phyloP scores from a whole-genome alignment of 2,329 filamentous ascomycete genomes.

The Scorias spongiosa region DNA sequence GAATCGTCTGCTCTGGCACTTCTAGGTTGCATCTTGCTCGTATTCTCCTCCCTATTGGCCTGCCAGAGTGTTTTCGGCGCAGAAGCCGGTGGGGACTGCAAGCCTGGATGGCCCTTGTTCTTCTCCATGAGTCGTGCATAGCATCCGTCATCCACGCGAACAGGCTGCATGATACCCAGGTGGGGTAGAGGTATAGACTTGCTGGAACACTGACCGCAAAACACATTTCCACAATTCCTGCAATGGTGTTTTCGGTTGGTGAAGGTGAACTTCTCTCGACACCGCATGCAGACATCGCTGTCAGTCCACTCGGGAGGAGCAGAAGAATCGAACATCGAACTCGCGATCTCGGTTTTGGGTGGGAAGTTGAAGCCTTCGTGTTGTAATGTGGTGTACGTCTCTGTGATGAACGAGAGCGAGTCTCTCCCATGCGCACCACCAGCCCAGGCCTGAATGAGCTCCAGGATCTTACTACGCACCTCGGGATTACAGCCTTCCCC shows the following conservation, averaged over 20 bases:
- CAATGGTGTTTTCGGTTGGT: constrained; percentile 98
- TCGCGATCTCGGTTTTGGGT: constrained; percentile 71
- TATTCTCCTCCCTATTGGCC: constrained; percentile 23
- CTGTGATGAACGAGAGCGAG: constrained; percentile 71
- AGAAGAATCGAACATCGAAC: constrained; percentile 94
- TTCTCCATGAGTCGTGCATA: constrained; percentile 78
- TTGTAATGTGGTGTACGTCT: constrained; percentile 72
- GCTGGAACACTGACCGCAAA: constrained; percentile 86
- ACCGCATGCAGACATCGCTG: constrained; percentile 97
- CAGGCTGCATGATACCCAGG: constrained; percentile 77
- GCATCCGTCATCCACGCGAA: constrained; percentile 92
- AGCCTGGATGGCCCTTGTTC: constrained; percentile 25
- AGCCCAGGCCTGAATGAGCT: constrained; percentile 88
- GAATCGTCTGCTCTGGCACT: constrained; percentile 67
- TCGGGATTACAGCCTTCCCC: constrained; percentile 60
- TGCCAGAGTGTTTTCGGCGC: constrained; percentile 43
- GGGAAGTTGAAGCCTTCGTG: constrained; percentile 80
- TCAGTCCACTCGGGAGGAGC: constrained; percentile 97
- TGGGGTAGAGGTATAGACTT: constrained; percentile 82
- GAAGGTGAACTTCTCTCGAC: constrained; percentile 86
- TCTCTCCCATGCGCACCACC: constrained; percentile 71
- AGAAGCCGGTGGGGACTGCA: constrained; percentile 5
- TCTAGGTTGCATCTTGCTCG: constrained; percentile 64
- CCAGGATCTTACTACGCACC: constrained; percentile 79
- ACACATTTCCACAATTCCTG: constrained; percentile 93